Conservation (phyloP, 306 rosid genomes). For the Cercis canadensis region DNA sequence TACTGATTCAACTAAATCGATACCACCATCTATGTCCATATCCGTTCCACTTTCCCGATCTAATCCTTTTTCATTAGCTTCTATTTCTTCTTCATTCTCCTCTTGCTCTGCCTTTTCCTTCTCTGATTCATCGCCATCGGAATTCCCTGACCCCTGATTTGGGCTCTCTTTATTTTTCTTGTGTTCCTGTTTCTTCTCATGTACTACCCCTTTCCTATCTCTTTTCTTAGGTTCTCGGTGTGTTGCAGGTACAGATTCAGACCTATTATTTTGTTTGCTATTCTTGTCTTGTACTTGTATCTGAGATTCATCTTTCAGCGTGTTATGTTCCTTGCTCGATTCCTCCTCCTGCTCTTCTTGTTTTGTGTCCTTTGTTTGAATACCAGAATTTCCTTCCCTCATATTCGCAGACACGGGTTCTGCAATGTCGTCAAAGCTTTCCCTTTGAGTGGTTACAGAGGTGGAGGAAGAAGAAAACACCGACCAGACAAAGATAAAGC, state of each 20-base stretch:
- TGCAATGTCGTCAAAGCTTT: constrained; percentile 85
- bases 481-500: constrained; percentile 84
- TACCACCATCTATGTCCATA: constrained; percentile 49
- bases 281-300: constrained; percentile 32
- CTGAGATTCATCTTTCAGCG: constrained; percentile 41
- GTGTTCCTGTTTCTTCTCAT: constrained; percentile 46
- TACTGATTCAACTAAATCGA: constrained; percentile 47
- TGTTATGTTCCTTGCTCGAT: constrained; percentile 20
- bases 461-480: constrained; percentile 73
- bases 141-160: constrained; percentile 38
- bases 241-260: constrained; percentile 38
- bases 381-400: constrained; percentile 33
- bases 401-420: constrained; percentile 56
- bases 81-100: constrained; percentile 55
- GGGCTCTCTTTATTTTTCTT: constrained; percentile 42
- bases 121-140: constrained; percentile 45
- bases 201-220: constrained; percentile 42
- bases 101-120: constrained; percentile 51
- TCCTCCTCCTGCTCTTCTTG: constrained; percentile 38
- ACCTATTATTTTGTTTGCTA: constrained; percentile 46
- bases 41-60: constrained; percentile 48
- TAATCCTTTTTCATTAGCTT: constrained; percentile 49
- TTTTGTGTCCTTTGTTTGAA: constrained; percentile 31
- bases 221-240: constrained; percentile 48
- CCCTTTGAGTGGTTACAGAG: constrained; percentile 68